These are phyloP conservation scores for Diospyros kaki DNA, from an alignment of 148 eudicot genomes.

Conservation along the genomic window DNA sequence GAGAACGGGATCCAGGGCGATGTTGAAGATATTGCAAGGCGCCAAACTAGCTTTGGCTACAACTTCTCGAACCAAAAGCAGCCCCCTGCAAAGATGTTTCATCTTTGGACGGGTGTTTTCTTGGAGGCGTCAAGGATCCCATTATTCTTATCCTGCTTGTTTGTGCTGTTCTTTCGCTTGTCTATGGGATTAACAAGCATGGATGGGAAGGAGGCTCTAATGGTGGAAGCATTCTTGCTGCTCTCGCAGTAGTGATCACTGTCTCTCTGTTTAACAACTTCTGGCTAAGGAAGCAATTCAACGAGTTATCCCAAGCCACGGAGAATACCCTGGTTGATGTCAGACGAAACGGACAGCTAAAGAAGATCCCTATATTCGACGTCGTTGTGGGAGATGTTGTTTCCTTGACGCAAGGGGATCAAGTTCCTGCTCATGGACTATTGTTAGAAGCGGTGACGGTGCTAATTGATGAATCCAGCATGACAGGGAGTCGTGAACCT, in stretches of 20 bases:
- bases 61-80: not conserved
- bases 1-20: not conserved
- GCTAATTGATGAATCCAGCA: too few species aligned
- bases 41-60: not conserved
- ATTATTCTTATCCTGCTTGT: constrained; percentile 1
- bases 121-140: not conserved
- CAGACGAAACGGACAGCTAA: constrained; percentile 12
- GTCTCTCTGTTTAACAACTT: constrained; percentile 16
- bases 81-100: not conserved
- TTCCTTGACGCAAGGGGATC: constrained; percentile 5
- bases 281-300: constrained; percentile 12
- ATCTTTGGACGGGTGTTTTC: not conserved
- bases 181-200: not conserved
- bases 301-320: constrained; percentile 4
- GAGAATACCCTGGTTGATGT: constrained; percentile 17
- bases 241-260: constrained; percentile 12
- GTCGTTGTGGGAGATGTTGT: constrained; percentile 35
- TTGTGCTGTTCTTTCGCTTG: not conserved
- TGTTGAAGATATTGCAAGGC: not conserved
- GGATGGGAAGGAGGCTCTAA: constrained; percentile 14
- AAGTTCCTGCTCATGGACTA: not conserved
- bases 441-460: too few species aligned
- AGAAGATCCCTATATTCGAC: constrained; percentile 19
- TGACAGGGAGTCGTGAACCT: too few species aligned
- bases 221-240: constrained; percentile 18